Conservation (phyloP, 148 eudicot genomes). For the Pouteria glomerata region DNA sequence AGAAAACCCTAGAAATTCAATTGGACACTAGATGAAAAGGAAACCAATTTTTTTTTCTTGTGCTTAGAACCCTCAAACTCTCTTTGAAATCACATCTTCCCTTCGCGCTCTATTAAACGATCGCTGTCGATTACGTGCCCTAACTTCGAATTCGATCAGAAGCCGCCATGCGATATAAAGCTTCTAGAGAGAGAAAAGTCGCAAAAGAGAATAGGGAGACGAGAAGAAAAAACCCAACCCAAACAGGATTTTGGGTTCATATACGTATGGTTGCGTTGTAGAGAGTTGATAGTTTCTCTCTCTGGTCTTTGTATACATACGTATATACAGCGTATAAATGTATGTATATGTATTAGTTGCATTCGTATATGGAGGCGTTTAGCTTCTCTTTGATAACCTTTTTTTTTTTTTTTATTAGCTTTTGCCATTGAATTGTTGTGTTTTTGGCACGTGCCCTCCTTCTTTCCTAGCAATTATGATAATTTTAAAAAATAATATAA, state of each 20-base stretch:
- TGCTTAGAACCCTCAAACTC: conserved; percentile 6
- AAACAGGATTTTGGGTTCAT: background rate
- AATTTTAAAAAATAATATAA: too few relatives aligned
- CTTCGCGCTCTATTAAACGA: background rate
- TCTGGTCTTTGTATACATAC: background rate
- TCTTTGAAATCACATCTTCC: conserved; percentile 24
- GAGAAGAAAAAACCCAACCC: background rate
- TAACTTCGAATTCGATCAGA: conserved; percentile 15
- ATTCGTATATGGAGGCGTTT: too few relatives aligned
- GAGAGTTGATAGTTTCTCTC: background rate
- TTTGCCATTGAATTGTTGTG: too few relatives aligned
- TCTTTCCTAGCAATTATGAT: too few relatives aligned
- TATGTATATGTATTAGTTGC: background rate
- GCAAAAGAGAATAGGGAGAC: background rate
- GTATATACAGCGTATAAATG: background rate
- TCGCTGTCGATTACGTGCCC: conserved; percentile 15
- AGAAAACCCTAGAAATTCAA: conserved; percentile 23
- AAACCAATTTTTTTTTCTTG: background rate
- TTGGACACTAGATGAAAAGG: background rate
- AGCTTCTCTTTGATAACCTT: too few relatives aligned
- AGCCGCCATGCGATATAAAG: conserved; percentile 13
- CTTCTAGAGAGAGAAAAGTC: conserved; percentile 6
- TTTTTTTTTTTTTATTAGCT: too few relatives aligned
- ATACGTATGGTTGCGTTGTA: background rate
- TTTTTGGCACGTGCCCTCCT: too few relatives aligned